These are phyloP conservation scores for Luffa acutangula DNA, from an alignment of 306 rosid genomes.

Conservation along the genomic window DNA sequence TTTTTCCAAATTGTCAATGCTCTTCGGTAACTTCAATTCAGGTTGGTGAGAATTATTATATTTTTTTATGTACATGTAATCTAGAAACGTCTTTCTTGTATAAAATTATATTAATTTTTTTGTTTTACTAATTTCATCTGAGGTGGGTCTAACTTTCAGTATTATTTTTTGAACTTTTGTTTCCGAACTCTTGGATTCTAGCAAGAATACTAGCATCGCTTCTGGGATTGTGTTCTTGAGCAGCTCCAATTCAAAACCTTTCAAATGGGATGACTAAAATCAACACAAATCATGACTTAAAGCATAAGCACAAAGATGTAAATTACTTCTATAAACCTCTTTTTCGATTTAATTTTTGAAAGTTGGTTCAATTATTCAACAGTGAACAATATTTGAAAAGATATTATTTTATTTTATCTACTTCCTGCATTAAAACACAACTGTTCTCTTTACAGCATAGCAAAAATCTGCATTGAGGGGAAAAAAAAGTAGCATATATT, in stretches of 20 bases:
- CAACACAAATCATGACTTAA: not conserved
- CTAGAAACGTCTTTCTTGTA: not conserved
- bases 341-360: not conserved
- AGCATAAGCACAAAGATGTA: not conserved
- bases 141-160: not conserved
- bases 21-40: not conserved
- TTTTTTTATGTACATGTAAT: not conserved
- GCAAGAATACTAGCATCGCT: not conserved
- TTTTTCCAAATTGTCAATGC: not conserved
- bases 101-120: slow-evolving; percentile 10
- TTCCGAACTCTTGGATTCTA: not conserved
- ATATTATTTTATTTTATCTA: no score
- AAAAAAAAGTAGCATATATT: not conserved
- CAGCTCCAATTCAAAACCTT: not conserved
- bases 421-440: no score
- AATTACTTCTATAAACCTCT: not conserved
- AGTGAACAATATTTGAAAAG: no score
- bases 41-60: slow-evolving; percentile 3
- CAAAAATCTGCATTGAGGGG: not conserved
- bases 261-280: not conserved
- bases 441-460: not conserved
- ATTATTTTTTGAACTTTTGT: not conserved
- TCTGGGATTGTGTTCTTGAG: no score
- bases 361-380: not conserved
- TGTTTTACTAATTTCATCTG: not conserved